A percentile compares a stretch with the other conserved stretches of the same genome.
Evolutionary conservation across 2,329 filamentous ascomycete genomes (phyloP).

Genomic region (Clonostachys sp.): DNA sequence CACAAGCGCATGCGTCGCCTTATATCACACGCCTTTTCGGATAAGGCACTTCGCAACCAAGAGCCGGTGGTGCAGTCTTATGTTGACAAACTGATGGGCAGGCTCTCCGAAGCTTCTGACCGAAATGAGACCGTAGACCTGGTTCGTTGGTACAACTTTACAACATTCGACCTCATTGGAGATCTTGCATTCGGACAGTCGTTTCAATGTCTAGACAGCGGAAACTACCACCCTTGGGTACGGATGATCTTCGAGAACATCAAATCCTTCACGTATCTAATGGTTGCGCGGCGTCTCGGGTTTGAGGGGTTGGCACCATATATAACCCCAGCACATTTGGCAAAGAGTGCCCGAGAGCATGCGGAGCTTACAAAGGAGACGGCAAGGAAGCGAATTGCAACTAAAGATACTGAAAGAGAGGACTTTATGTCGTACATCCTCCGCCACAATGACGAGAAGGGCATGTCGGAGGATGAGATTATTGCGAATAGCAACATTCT

Average conservation of each 20-base stretch:
- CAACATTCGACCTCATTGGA: slow-evolving; percentile 14
- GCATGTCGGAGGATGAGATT: too few species aligned
- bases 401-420: too few species aligned
- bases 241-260: too few species aligned
- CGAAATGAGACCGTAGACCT: slow-evolving; percentile 6
- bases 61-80: slow-evolving; percentile 19
- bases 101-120: slow-evolving; percentile 3
- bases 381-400: too few species aligned
- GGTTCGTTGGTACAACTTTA: slow-evolving; percentile 11
- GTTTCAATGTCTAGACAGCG: slow-evolving; percentile 7
- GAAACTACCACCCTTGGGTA: slow-evolving; percentile 7
- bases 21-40: slow-evolving; percentile 17
- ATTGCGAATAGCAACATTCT: not conserved
- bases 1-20: not conserved
- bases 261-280: too few species aligned
- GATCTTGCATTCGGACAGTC: slow-evolving; percentile 10
- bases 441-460: too few species aligned
- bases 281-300: too few species aligned
- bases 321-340: too few species aligned
- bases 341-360: too few species aligned
- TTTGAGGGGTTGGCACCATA: too few species aligned
- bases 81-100: slow-evolving; percentile 8
- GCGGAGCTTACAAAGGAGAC: too few species aligned
- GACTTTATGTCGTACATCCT: too few species aligned
- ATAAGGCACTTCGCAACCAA: slow-evolving; percentile 19